Conservation (phyloP, 495 filamentous ascomycete species). For the Tuber borchii region DNA sequence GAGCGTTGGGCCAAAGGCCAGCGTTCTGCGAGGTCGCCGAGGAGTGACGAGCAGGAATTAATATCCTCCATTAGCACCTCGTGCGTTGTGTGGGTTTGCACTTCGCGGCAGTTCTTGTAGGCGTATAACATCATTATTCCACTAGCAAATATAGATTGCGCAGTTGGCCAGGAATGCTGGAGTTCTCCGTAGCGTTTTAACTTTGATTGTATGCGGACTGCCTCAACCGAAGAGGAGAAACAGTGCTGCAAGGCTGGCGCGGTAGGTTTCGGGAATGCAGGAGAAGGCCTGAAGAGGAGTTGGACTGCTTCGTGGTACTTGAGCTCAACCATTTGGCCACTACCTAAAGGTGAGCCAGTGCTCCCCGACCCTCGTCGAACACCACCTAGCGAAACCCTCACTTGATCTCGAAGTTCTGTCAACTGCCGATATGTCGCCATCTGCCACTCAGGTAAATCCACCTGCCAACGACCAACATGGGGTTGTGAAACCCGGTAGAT, state of each 20-base stretch:
- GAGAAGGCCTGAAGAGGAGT: slow-evolving; percentile 36
- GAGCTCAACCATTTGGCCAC: slow-evolving; percentile 34
- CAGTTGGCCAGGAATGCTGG: slow-evolving; percentile 34
- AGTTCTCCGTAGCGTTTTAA: slow-evolving; percentile 33
- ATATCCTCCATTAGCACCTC: slow-evolving; percentile 32
- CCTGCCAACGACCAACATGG: slow-evolving; percentile 17
- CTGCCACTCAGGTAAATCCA: slow-evolving; percentile 35
- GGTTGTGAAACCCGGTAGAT: slow-evolving; percentile 31
- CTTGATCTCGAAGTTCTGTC: slow-evolving; percentile 28
- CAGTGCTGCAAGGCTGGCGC: slow-evolving; percentile 22
- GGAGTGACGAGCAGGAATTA: slow-evolving; percentile 29
- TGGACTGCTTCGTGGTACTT: slow-evolving; percentile 40
- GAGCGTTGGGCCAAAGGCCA: slow-evolving; percentile 35
- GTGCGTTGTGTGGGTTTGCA: slow-evolving; percentile 18
- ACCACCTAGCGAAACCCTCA: slow-evolving; percentile 17
- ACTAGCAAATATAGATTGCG: slow-evolving; percentile 29
- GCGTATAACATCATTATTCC: slow-evolving; percentile 33
- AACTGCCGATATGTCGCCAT: slow-evolving; percentile 28
- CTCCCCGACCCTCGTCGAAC: slow-evolving; percentile 26
- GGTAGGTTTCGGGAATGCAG: slow-evolving; percentile 24
- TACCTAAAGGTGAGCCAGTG: slow-evolving; percentile 18
- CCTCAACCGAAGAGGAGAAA: slow-evolving; percentile 33
- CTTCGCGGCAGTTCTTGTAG: slow-evolving; percentile 23
- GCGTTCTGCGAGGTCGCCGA: slow-evolving; percentile 21
- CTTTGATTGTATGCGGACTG: slow-evolving; percentile 34